These are phyloP conservation scores for Nicotiana undulata DNA, from an alignment of 257 asterid species.

Conservation along the genomic window DNA sequence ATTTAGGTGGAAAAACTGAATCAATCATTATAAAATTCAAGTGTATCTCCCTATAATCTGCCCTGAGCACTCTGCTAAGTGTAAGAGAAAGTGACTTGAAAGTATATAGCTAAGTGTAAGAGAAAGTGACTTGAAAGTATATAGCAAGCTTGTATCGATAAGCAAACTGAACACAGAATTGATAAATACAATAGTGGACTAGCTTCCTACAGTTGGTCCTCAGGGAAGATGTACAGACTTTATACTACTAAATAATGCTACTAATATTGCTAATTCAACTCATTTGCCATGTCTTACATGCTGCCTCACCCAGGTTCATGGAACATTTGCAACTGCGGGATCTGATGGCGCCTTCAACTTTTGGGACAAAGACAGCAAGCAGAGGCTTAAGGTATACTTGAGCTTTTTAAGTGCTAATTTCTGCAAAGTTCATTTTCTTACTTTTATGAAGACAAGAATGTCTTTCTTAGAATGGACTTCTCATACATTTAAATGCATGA, in stretches of 20 bases:
- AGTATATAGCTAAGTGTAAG: not conserved
- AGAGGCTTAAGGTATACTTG: conserved; percentile 72
- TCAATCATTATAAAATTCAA: no score
- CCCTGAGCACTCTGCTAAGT: not conserved
- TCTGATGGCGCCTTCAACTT: conserved; percentile 94
- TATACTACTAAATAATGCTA: not conserved
- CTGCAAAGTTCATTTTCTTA: not conserved
- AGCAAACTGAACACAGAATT: not conserved
- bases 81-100: not conserved
- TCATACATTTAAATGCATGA: not conserved
- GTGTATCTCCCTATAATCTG: no score
- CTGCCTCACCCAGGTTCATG: conserved; percentile 51
- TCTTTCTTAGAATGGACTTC: not conserved
- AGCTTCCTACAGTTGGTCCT: not conserved
- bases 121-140: not conserved
- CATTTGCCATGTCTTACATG: not conserved
- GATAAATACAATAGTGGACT: not conserved
- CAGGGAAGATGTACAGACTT: not conserved
- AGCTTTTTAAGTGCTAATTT: conserved; percentile 2
- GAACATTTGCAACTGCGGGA: conserved; percentile 91
- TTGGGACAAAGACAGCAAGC: conserved; percentile 98
- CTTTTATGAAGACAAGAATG: not conserved
- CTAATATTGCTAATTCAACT: not conserved
- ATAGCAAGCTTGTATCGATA: not conserved
- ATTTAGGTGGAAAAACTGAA: not conserved